Percentiles rank a stretch among this genome's conserved stretches.
Evolutionary conservation across 305 asterid species (phyloP).

Genomic region (Withania somnifera): DNA sequence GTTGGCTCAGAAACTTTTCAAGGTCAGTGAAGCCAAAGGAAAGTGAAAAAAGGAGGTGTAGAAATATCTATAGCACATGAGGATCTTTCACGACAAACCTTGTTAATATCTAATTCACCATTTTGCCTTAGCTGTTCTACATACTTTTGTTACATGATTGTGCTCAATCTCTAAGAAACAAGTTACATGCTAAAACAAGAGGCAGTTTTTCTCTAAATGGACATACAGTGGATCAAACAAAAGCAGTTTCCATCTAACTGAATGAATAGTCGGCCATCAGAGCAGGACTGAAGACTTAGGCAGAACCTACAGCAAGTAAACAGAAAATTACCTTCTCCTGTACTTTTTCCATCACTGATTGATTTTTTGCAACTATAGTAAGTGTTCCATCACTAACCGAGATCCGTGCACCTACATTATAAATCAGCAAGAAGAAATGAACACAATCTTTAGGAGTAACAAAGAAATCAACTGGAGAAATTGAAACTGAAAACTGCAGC

Average conservation of each 20-base stretch:
- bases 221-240: not conserved
- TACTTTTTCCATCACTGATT: conserved; percentile 58
- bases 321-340: conserved; percentile 56
- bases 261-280: not conserved
- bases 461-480: not conserved
- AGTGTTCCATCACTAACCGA: conserved; percentile 73
- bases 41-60: not conserved
- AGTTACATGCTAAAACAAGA: not conserved
- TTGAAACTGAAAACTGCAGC: not conserved
- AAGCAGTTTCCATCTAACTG: not conserved
- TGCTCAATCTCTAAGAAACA: not conserved
- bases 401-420: conserved; percentile 63
- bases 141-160: not conserved
- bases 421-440: not conserved
- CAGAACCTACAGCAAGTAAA: not conserved
- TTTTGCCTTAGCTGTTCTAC: not conserved
- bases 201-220: not conserved
- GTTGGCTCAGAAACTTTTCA: not conserved
- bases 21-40: not conserved
- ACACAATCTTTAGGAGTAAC: not conserved
- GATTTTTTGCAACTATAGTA: conserved; percentile 77
- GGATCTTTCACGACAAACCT: not conserved
- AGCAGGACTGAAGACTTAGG: not conserved
- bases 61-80: not conserved
- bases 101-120: not conserved